A percentile compares a stretch with the other conserved stretches of the same genome.
These are phyloP conservation scores for Madurella mycetomatis DNA, from an alignment of 2,329 filamentous ascomycete species.

Conservation along the genomic window DNA sequence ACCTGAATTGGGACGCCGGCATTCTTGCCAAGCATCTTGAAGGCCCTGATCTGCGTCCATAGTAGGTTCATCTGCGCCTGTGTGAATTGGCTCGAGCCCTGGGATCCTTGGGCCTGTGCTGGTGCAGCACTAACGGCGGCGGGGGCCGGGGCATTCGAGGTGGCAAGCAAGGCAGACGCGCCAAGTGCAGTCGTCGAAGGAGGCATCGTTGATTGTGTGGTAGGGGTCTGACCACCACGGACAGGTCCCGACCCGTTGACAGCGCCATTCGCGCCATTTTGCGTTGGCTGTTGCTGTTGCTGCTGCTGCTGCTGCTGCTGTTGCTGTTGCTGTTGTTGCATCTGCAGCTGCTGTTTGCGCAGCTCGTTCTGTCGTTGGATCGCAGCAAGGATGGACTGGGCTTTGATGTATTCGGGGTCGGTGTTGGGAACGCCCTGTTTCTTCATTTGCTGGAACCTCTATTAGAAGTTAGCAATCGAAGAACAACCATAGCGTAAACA, in stretches of 20 bases:
- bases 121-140: constrained; percentile 27
- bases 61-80: constrained; percentile 74
- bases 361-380: constrained; percentile 64
- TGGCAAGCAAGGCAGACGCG: constrained; percentile 37
- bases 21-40: constrained; percentile 86
- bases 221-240: constrained; percentile 36
- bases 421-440: constrained; percentile 71
- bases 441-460: constrained; percentile 92
- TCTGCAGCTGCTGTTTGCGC: constrained; percentile 42
- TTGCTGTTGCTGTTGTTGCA: constrained; percentile 39
- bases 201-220: constrained; percentile 33
- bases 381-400: constrained; percentile 67
- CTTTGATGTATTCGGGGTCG: constrained; percentile 85
- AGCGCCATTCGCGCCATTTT: constrained; percentile 52
- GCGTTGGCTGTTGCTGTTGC: constrained; percentile 41
- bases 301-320: constrained; percentile 53
- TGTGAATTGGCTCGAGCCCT: constrained; percentile 57
- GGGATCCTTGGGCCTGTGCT: constrained; percentile 21
- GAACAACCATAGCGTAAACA: background rate
- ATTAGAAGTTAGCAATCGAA: constrained; percentile 15
- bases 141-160: constrained; percentile 30
- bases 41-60: constrained; percentile 82
- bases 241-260: constrained; percentile 46
- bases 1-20: constrained; percentile 71
- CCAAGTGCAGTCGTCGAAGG: constrained; percentile 32